Percentiles rank a stretch among this genome's conserved stretches.
These are phyloP conservation scores for Neurospora tetraspora DNA, from an alignment of 495 filamentous ascomycete species.

Conservation along the genomic window DNA sequence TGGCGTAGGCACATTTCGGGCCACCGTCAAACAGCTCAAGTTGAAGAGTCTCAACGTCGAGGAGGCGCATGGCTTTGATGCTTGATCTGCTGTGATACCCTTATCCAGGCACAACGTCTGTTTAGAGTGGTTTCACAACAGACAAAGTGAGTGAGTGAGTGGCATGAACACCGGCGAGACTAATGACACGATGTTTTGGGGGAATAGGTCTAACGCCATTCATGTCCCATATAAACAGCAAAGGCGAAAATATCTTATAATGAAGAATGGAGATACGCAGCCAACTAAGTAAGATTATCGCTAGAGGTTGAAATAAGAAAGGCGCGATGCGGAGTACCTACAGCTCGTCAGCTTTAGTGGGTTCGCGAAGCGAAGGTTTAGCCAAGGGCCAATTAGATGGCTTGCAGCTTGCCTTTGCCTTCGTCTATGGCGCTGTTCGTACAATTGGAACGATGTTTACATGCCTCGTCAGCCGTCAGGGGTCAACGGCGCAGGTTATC, in stretches of 20 bases:
- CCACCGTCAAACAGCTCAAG: slow-evolving; percentile 14
- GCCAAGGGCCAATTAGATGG: not conserved
- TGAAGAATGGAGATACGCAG: not conserved
- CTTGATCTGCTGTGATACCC: not conserved
- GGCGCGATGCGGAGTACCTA: not conserved
- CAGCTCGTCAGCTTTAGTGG: not conserved
- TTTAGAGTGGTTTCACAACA: not conserved
- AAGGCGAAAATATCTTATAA: not conserved
- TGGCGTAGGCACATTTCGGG: slow-evolving; percentile 15
- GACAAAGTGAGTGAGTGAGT: not conserved
- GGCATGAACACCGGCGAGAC: not conserved
- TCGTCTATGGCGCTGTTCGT: not conserved
- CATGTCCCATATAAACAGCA: not conserved
- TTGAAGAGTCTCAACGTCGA: slow-evolving; percentile 13
- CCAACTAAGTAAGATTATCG: not conserved
- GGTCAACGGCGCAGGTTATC: not conserved
- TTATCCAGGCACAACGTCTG: not conserved
- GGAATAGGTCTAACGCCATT: not conserved
- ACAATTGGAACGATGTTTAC: not conserved
- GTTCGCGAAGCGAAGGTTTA: not conserved
- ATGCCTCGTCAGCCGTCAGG: not conserved
- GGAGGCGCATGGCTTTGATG: slow-evolving; percentile 16
- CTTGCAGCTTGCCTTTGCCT: not conserved
- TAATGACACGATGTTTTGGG: not conserved
- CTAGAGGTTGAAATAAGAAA: not conserved